Evolutionary conservation across 768 basidiomycete genomes (phyloP), one percentile per base, ranked within the genome.

Genomic region (Kwoniella bestiolae): DNA sequence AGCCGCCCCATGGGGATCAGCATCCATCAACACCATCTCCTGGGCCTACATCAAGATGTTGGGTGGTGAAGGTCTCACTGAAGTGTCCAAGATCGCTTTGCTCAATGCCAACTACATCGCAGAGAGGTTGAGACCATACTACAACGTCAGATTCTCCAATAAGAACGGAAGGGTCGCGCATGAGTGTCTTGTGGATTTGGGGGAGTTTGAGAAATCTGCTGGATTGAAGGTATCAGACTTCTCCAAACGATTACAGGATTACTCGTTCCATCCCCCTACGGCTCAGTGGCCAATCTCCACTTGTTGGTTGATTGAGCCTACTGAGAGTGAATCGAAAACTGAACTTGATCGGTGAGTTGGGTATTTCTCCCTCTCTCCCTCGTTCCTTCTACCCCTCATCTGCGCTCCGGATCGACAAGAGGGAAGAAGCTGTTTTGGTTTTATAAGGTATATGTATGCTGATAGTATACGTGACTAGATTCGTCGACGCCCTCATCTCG

Each of bases 1-100:
- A 8, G 91, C 91, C 0, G 93, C 91, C 1, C 96, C 94, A 0
- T 98, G 88, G 78, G 95, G 96, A 49, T 94, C 92, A 70, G 91
- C 96, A 2, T 94, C 92, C 6, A 94, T 99, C 74, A 88, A 91
- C 51, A 85, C 94, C 66, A 97, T 98, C 74, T 97, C 94, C 0
- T 98, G 95, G 94, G 95, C 96, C 12, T 99, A 96, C 82, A 92
- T 96, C 85, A 95, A 91, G 84, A 98, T 99, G 96, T 87, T 99
- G n/a, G 96, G 96, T 28, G 95, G 94, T 7, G 83, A 87, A 60
- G 96, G 96, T 6, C 86, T 99, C 28, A 86, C 88, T 25, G 86
- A 92, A 65, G 89, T 93, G 0, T 91, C 94, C 2, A 91, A 90
- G 73, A 83, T 91, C 31, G 92, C 96, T 1, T 85, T 99, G 31